Evolutionary conservation across 805 yeast genomes (phyloP), one percentile per base, ranked within the genome.

Genomic region (Saccharomyces cerevisiae): DNA sequence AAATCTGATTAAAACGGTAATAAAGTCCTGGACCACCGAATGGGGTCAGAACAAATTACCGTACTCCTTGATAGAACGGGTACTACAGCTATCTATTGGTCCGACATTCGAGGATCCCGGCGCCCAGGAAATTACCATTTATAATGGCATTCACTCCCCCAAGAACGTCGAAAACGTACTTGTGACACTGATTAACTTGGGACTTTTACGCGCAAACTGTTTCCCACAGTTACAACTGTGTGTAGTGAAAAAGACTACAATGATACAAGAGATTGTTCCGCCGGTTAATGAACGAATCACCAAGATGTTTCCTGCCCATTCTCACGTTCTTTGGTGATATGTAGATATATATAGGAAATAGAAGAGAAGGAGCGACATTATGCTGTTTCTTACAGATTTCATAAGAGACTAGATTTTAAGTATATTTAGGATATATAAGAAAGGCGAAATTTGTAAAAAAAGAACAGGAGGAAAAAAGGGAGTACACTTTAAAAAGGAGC

Each of bases 261-360:
- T 59, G 31, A 55, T 68, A 4, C 51, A 52, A 17, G 65, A 61
- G 29, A 63, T 69, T 3, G 57, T 69, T 50, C 73, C 73, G 9
- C 48, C 58, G 0, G 57, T 68, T 4, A 64, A 64, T 29, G 65
- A 62, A 41, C 63, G 62, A 46, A 60, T 68, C 11, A 52, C 63
- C 13, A 51, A 60, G 26, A 58, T 59, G 52, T 69, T 67, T 53
- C 64, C 70, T 6, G 52, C 66, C 28, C 62, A 67, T 49, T 49
- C 57, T 6, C 70, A 65, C 14, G 72, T 68, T 48, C 52, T 68
- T 3, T 69, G 72, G 72, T 59, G 67, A 22, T 65, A 62, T 48
- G 64, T 22, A 22, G 14, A 9, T 6, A 21, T 8, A 36, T 26
- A 26, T 26, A 36, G 4, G 4, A 29, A 4, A 9, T 10, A 29